These are phyloP conservation scores for Tolypocladium pustulatum DNA, from an alignment of 2,329 filamentous ascomycete species.

Conservation along the genomic window DNA sequence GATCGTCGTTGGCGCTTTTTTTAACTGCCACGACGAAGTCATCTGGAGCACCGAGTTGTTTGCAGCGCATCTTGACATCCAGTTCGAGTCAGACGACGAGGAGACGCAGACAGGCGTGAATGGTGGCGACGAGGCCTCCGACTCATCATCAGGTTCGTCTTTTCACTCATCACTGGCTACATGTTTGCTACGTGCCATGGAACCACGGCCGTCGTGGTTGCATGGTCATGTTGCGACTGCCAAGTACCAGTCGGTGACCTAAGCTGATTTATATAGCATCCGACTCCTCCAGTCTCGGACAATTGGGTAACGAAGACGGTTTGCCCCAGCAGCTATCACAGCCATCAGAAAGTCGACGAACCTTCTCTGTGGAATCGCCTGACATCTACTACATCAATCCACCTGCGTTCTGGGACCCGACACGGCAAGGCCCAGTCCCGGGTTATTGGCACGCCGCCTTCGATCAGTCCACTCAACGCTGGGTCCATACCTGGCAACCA, in stretches of 20 bases:
- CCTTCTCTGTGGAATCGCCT: constrained; percentile 1
- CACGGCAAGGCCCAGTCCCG: constrained; percentile 16
- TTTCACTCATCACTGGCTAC: not conserved
- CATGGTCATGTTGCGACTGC: too few species aligned
- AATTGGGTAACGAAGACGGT: not conserved
- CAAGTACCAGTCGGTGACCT: too few species aligned
- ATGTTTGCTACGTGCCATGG: constrained; percentile 2
- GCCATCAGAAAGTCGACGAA: constrained; percentile 2
- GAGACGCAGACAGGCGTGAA: constrained; percentile 2
- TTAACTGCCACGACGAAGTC: constrained; percentile 26
- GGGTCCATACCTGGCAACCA: constrained; percentile 27
- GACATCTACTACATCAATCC: constrained; percentile 3
- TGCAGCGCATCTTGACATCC: constrained; percentile 17
- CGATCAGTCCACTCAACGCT: constrained; percentile 15
- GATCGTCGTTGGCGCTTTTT: constrained; percentile 36
- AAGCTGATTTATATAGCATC: not conserved
- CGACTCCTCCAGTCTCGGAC: not conserved
- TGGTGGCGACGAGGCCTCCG: constrained; percentile 2
- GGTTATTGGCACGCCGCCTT: constrained; percentile 25
- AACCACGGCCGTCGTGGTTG: not conserved
- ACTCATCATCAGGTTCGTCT: constrained; percentile 11
- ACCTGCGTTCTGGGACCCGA: constrained; percentile 16
- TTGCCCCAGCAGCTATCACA: not conserved
- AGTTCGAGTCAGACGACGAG: constrained; percentile 15
- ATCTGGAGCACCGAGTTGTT: constrained; percentile 39